These are phyloP conservation scores for Hericium erinaceus DNA, from an alignment of 768 basidiomycete genomes.

Conservation along the genomic window DNA sequence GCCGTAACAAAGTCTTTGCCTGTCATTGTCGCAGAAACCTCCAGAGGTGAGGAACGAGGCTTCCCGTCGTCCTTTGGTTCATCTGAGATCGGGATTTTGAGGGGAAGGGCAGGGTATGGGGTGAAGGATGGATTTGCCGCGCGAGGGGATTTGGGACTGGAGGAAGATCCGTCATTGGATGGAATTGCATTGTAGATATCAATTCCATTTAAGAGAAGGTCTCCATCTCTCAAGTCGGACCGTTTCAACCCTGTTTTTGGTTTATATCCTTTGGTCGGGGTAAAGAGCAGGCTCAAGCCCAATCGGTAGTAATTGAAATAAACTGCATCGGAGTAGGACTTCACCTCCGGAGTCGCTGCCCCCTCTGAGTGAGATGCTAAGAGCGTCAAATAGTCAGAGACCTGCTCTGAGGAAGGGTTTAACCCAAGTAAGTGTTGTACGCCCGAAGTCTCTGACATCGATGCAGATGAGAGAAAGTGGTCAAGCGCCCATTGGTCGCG, in stretches of 20 bases:
- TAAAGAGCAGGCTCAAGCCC: conserved; percentile 76
- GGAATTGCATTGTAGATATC: conserved; percentile 70
- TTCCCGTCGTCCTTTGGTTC: conserved; percentile 12
- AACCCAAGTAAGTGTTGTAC: conserved; percentile 39
- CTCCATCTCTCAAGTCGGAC: conserved; percentile 39
- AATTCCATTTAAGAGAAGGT: conserved; percentile 56
- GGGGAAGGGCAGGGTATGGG: conserved; percentile 46
- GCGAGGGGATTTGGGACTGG: conserved; percentile 20
- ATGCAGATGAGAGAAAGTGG: neutral
- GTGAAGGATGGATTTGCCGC: conserved; percentile 41
- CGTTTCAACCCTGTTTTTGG: conserved; percentile 36
- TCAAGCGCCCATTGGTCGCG: too few species aligned
- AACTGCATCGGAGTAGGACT: conserved; percentile 71
- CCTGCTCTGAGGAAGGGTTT: conserved; percentile 35
- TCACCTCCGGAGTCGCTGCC: conserved; percentile 39
- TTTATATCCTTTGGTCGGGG: conserved; percentile 56
- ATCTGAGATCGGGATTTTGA: conserved; percentile 33
- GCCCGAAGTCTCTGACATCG: conserved; percentile 6
- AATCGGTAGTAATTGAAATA: conserved; percentile 80
- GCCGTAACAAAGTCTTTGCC: conserved; percentile 70
- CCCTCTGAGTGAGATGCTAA: conserved; percentile 14
- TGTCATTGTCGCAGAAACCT: conserved; percentile 40
- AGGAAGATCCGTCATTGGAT: conserved; percentile 13
- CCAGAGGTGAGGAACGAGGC: conserved; percentile 30
- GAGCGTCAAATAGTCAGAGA: conserved; percentile 32